phyloP scores from a whole-genome alignment of 331 rosid species.

The Rosa hybrid region DNA sequence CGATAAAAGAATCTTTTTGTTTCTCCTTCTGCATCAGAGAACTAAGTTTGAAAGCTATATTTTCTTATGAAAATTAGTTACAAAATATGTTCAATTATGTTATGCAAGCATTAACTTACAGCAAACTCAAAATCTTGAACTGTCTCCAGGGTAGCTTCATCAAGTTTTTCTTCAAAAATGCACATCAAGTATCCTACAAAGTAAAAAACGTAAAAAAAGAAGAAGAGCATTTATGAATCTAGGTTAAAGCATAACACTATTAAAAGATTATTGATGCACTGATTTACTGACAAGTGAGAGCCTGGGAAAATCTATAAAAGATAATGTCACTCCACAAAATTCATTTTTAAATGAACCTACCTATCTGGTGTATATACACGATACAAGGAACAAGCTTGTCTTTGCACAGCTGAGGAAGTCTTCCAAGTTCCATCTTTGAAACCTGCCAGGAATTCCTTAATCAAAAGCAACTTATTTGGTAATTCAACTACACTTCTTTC shows the following conservation, averaged over 20 bases:
- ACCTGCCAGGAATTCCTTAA: conserved; percentile 52
- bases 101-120: conserved; percentile 51
- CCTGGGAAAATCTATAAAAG: background rate
- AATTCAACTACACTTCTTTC: conserved; percentile 3
- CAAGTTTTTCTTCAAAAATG: conserved; percentile 74
- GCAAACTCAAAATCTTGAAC: conserved; percentile 75
- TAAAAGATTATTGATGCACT: conserved; percentile 2
- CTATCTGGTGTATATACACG: conserved; percentile 88
- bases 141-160: conserved; percentile 58
- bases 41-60: conserved; percentile 51
- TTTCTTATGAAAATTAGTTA: conserved; percentile 22
- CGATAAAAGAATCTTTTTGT: conserved; percentile 75
- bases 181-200: conserved; percentile 85
- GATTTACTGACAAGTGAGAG: background rate
- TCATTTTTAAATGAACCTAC: conserved; percentile 40
- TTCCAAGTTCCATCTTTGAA: conserved; percentile 66
- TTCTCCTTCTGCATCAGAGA: conserved; percentile 88
- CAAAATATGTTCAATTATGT: conserved; percentile 13
- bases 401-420: conserved; percentile 57
- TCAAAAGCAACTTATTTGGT: conserved; percentile 10
- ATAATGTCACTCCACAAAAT: background rate
- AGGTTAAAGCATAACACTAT: background rate
- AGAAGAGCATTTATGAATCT: background rate
- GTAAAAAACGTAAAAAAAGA: conserved; percentile 17
- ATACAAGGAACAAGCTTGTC: conserved; percentile 65